Percentiles rank a stretch among this genome's conserved stretches.
These are phyloP conservation scores for Plasmodium malariae DNA, from an alignment of 169 alveolate genomes.

Conservation along the genomic window DNA sequence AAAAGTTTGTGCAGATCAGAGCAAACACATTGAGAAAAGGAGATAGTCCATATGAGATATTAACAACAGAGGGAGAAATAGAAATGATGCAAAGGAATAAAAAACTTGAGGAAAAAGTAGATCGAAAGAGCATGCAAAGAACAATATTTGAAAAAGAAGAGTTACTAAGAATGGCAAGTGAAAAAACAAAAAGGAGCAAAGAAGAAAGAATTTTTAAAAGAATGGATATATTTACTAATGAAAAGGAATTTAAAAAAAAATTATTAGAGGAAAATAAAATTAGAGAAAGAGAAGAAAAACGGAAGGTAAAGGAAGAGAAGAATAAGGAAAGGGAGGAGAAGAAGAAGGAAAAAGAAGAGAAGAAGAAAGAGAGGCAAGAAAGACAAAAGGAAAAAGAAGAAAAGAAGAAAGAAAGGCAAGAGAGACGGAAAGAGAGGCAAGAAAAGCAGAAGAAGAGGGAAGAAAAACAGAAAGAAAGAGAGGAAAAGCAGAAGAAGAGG, in stretches of 20 bases:
- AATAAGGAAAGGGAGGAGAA: neutral
- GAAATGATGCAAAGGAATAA: too few relatives aligned
- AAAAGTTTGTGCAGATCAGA: too few relatives aligned
- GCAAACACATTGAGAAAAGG: too few relatives aligned
- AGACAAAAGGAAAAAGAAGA: neutral
- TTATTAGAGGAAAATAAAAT: neutral
- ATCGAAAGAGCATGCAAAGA: too few relatives aligned
- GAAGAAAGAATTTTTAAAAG: neutral
- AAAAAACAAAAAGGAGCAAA: neutral
- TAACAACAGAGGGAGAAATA: too few relatives aligned
- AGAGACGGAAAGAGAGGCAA: neutral
- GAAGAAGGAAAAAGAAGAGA: neutral
- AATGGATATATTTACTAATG: too few relatives aligned
- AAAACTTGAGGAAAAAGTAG: too few relatives aligned
- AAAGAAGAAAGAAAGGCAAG: neutral
- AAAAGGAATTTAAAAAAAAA: neutral
- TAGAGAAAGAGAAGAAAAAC: neutral
- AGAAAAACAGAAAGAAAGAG: neutral
- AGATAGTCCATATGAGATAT: too few relatives aligned
- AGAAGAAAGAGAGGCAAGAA: neutral
- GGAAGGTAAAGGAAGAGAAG: neutral
- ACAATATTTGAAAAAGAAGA: too few relatives aligned
- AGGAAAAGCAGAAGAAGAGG: conserved; percentile 6
- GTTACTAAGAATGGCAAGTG: too few relatives aligned
- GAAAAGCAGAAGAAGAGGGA: neutral